These are phyloP conservation scores for Coemansia umbellata DNA, from an alignment of 192 early-diverging fungal species.

Conservation along the genomic window DNA sequence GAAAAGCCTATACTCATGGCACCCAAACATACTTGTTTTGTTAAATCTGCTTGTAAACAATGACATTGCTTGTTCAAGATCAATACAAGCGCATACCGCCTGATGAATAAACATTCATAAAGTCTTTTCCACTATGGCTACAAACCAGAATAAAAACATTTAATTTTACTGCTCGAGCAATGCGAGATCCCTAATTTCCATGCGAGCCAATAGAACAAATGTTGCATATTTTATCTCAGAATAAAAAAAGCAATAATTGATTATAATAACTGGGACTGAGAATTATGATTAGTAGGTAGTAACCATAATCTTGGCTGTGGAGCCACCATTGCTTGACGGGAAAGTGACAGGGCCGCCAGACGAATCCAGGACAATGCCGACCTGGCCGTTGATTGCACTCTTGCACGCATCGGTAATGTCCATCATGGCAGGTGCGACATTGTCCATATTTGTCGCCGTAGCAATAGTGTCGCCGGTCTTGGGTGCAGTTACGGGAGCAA, in stretches of 20 bases:
- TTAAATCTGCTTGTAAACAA: too few relatives aligned
- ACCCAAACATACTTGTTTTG: too few relatives aligned
- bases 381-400: slow-evolving; percentile 8
- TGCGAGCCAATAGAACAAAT: neutral
- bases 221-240: too few relatives aligned
- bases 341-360: slow-evolving; percentile 9
- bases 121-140: too few relatives aligned
- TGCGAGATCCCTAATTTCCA: neutral
- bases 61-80: too few relatives aligned
- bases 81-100: too few relatives aligned
- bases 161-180: neutral
- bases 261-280: neutral
- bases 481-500: slow-evolving; percentile 21
- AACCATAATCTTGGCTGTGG: slow-evolving; percentile 17
- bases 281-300: slow-evolving; percentile 3
- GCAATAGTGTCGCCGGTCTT: neutral
- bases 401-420: slow-evolving; percentile 26
- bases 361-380: slow-evolving; percentile 17
- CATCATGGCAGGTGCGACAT: slow-evolving; percentile 6
- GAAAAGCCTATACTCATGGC: too few relatives aligned
- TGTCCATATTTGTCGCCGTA: slow-evolving; percentile 10
- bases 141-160: too few relatives aligned
- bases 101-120: too few relatives aligned
- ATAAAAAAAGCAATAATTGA: neutral
- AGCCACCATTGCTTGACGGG: slow-evolving; percentile 25